Percentiles rank a stretch among this genome's conserved stretches.
These are phyloP conservation scores for Dactylonectria estremocensis DNA, from an alignment of 2,329 filamentous ascomycete species.

Conservation along the genomic window DNA sequence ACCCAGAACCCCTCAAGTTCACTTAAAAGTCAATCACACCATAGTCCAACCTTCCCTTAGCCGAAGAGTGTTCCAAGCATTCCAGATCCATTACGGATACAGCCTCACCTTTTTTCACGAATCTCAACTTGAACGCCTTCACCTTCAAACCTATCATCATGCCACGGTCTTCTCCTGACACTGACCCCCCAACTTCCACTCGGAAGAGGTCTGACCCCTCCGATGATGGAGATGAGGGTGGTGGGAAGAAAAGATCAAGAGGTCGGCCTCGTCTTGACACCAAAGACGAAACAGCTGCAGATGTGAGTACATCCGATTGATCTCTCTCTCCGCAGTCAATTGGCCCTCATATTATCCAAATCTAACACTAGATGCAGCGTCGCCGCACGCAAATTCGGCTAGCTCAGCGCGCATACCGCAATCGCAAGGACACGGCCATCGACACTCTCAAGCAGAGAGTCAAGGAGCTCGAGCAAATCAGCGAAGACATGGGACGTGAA, in stretches of 20 bases:
- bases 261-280: conserved; percentile 83
- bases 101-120: background rate
- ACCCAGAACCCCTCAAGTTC: too few species aligned
- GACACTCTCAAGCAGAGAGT: conserved; percentile 80
- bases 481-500: conserved; percentile 81
- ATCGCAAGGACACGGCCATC: conserved; percentile 88
- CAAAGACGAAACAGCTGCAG: conserved; percentile 83
- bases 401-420: conserved; percentile 87
- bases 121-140: background rate
- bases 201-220: conserved; percentile 46
- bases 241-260: conserved; percentile 73
- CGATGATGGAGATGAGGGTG: conserved; percentile 55
- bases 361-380: conserved; percentile 66
- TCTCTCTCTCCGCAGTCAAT: background rate
- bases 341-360: background rate
- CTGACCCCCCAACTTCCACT: background rate
- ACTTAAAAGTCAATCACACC: background rate
- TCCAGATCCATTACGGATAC: background rate
- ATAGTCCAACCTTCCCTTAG: background rate
- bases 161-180: background rate
- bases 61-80: background rate
- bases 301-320: conserved; percentile 70
- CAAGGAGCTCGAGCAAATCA: conserved; percentile 75
- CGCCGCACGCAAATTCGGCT: conserved; percentile 90
- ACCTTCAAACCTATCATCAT: background rate